phyloP scores from a whole-genome alignment of 768 basidiomycete genomes.

The Cubamyces sp. region DNA sequence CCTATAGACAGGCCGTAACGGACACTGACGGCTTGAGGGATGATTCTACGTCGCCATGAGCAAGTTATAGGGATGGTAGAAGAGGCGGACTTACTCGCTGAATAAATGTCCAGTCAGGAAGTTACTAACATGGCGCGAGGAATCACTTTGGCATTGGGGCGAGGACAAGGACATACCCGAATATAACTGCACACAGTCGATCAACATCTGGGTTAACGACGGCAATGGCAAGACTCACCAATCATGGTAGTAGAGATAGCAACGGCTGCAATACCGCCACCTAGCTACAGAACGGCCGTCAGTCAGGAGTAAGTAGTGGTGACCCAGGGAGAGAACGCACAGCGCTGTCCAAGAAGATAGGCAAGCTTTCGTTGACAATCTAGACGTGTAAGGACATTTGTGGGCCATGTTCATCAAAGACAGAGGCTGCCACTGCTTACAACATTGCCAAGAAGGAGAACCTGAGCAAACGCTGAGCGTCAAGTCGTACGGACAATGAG shows the following conservation, averaged over 20 bases:
- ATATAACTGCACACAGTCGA: conserved; percentile 62
- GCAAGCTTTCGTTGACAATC: conserved; percentile 84
- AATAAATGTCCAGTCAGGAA: conserved; percentile 21
- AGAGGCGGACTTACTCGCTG: conserved; percentile 41
- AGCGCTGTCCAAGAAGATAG: conserved; percentile 80
- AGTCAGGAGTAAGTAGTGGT: not conserved
- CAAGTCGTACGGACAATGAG: not conserved
- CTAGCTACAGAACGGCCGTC: conserved; percentile 40
- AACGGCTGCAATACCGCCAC: conserved; percentile 77
- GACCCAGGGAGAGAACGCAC: conserved; percentile 34
- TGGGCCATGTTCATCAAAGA: not conserved
- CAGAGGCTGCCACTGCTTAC: conserved; percentile 43
- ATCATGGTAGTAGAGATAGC: conserved; percentile 79
- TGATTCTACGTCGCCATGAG: conserved; percentile 47
- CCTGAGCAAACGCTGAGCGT: conserved; percentile 44
- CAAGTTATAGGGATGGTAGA: not conserved
- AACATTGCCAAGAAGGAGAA: conserved; percentile 87
- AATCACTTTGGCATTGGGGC: too few relatives aligned
- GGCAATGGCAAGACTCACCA: conserved; percentile 43
- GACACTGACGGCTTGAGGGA: conserved; percentile 73
- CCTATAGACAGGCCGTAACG: conserved; percentile 63
- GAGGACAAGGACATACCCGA: conserved; percentile 56
- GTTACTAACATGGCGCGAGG: too few relatives aligned
- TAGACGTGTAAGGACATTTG: conserved; percentile 30
- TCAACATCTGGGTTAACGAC: not conserved